A percentile compares a stretch with the other conserved stretches of the same genome.
phyloP scores from a whole-genome alignment of 345 rosid species.

The Populus tremula region DNA sequence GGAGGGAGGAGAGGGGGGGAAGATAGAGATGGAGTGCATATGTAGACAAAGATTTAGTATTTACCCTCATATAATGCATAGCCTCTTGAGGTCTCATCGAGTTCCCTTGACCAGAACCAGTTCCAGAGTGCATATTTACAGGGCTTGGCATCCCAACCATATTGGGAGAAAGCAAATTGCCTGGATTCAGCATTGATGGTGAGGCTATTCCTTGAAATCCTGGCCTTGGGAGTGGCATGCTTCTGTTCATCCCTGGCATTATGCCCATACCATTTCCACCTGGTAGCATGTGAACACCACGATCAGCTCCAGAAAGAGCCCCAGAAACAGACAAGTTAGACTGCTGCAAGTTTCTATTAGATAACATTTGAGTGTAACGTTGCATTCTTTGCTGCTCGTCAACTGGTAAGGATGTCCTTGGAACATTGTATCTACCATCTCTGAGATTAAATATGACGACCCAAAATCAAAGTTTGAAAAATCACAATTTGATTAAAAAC shows the following conservation, averaged over 20 bases:
- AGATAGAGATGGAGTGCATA: neutral
- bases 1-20: neutral
- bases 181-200: slow-evolving; percentile 60
- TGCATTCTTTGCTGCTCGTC: slow-evolving; percentile 86
- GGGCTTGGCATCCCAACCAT: slow-evolving; percentile 69
- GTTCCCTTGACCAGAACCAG: slow-evolving; percentile 67
- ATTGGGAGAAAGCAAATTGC: slow-evolving; percentile 63
- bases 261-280: slow-evolving; percentile 74
- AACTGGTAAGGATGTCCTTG: slow-evolving; percentile 63
- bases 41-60: slow-evolving; percentile 21
- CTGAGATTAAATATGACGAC: slow-evolving; percentile 31
- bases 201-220: slow-evolving; percentile 76
- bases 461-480: slow-evolving; percentile 7
- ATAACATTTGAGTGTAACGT: slow-evolving; percentile 60
- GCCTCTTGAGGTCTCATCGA: slow-evolving; percentile 75
- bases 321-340: slow-evolving; percentile 67
- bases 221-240: slow-evolving; percentile 69
- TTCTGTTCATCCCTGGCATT: slow-evolving; percentile 61
- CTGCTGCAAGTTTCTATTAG: slow-evolving; percentile 71
- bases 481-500: slow-evolving; percentile 18
- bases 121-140: slow-evolving; percentile 61
- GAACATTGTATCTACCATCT: slow-evolving; percentile 72
- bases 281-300: slow-evolving; percentile 53
- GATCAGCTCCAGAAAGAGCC: slow-evolving; percentile 62
- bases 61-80: slow-evolving; percentile 72